Evolutionary conservation across 139 green algal species (phyloP).

Genomic region (Zygnema cylindricum): DNA sequence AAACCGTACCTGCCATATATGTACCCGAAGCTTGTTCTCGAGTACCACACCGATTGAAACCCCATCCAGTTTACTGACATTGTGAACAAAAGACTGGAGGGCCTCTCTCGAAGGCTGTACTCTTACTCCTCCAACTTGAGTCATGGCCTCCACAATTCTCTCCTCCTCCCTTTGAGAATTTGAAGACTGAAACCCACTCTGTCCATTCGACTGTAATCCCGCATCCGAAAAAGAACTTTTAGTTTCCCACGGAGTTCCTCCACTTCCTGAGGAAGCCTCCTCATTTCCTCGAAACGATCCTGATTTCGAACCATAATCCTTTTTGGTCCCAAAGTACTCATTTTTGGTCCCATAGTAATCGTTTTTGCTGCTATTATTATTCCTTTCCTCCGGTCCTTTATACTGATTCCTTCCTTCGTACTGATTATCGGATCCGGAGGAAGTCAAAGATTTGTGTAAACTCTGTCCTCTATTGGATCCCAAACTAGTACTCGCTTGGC

Average conservation of each 20-base stretch:
- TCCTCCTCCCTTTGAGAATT: conserved; percentile 34
- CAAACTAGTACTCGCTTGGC: not conserved
- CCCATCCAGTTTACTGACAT: conserved; percentile 18
- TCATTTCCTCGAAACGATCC: not conserved
- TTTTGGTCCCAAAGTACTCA: not conserved
- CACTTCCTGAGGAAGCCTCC: not conserved
- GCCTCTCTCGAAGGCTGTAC: conserved; percentile 50
- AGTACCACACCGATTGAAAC: conserved; percentile 19
- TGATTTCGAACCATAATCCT: not conserved
- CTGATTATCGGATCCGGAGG: not conserved
- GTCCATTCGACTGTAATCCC: conserved; percentile 7
- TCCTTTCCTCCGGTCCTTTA: not conserved
- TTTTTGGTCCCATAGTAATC: not conserved
- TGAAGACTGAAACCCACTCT: not conserved
- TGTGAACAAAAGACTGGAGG: conserved; percentile 34
- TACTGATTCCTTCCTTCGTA: not conserved
- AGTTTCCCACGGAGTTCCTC: not conserved
- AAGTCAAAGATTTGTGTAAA: conserved; percentile 16
- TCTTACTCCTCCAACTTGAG: conserved; percentile 30
- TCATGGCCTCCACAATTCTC: conserved; percentile 52
- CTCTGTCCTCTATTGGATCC: conserved; percentile 4
- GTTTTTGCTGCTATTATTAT: not conserved
- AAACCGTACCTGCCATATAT: conserved; percentile 49
- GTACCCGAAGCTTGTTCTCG: conserved; percentile 35
- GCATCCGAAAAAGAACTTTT: conserved; percentile 16